Percentiles rank a stretch among this genome's conserved stretches.
Conservation (phyloP, 2,329 filamentous ascomycete genomes). For the Fusarium multiceps region DNA sequence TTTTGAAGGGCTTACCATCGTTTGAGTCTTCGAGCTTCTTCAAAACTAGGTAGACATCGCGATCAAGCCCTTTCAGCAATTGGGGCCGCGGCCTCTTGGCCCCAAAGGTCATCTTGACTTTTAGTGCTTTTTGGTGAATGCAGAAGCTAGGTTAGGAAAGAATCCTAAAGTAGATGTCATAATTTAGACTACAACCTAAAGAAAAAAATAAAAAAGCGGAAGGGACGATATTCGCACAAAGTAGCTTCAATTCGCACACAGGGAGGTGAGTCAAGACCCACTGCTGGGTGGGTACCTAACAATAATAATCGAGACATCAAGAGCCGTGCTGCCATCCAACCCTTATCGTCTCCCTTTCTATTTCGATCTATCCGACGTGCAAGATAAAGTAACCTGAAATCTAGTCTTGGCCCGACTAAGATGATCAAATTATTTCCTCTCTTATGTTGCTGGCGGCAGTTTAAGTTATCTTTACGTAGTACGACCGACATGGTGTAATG, state of each 20-base stretch:
- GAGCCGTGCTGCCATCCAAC: no score
- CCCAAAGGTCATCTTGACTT: conserved; percentile 29
- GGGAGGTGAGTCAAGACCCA: not conserved
- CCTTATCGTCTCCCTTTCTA: no score
- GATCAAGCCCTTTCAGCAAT: conserved; percentile 62
- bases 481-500: not conserved
- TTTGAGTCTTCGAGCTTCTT: conserved; percentile 79
- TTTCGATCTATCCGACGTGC: no score
- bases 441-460: not conserved
- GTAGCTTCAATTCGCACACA: not conserved
- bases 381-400: not conserved
- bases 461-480: no score
- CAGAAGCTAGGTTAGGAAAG: not conserved
- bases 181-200: not conserved
- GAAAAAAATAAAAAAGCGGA: not conserved
- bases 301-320: no score
- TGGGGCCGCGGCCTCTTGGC: conserved; percentile 23
- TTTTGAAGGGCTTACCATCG: conserved; percentile 59
- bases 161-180: not conserved
- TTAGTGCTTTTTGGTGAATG: not conserved
- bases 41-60: conserved; percentile 82
- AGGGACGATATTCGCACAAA: not conserved
- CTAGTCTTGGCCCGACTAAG: not conserved
- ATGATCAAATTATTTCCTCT: not conserved
- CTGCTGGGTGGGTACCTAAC: not conserved